Conservation (phyloP, 1,284 basidiomycete species). For the Puccinia hordei region DNA sequence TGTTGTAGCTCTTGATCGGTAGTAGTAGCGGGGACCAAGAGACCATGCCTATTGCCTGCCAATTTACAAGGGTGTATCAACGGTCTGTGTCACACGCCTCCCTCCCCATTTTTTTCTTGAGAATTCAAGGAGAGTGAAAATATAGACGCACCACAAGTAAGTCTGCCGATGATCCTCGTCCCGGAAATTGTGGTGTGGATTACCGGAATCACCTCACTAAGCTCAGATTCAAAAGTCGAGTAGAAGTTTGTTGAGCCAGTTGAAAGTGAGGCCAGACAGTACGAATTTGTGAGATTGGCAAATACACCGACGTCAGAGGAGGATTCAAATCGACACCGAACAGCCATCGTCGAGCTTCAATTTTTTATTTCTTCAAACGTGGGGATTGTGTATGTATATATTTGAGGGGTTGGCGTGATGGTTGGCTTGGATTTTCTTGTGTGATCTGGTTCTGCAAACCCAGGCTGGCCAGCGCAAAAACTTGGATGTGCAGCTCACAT, state of each 20-base stretch:
- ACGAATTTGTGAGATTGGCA: conserved; percentile 82
- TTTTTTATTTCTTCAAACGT: neutral
- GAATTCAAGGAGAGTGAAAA: neutral
- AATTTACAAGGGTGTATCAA: too few relatives aligned
- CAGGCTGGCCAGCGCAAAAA: too few relatives aligned
- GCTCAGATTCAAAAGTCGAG: conserved; percentile 64
- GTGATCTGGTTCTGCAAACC: neutral
- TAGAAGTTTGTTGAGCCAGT: conserved; percentile 93
- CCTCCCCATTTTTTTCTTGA: too few relatives aligned
- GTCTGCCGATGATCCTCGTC: conserved; percentile 87
- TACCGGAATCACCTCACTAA: conserved; percentile 90
- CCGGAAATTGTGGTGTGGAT: conserved; percentile 96
- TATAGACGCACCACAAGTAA: conserved; percentile 73
- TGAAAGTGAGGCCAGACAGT: conserved; percentile 49
- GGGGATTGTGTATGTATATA: neutral
- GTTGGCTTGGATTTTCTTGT: neutral
- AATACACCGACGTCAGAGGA: conserved; percentile 57
- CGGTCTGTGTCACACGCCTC: too few relatives aligned
- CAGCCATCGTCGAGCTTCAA: conserved; percentile 17
- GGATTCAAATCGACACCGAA: conserved; percentile 48
- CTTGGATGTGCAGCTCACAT: too few relatives aligned
- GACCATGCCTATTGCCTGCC: conserved; percentile 77
- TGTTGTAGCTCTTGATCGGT: conserved; percentile 99
- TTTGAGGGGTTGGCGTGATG: neutral
- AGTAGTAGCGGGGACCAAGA: conserved; percentile 91